phyloP scores from a whole-genome alignment of 495 filamentous ascomycete genomes.

The Tuber magnatum region DNA sequence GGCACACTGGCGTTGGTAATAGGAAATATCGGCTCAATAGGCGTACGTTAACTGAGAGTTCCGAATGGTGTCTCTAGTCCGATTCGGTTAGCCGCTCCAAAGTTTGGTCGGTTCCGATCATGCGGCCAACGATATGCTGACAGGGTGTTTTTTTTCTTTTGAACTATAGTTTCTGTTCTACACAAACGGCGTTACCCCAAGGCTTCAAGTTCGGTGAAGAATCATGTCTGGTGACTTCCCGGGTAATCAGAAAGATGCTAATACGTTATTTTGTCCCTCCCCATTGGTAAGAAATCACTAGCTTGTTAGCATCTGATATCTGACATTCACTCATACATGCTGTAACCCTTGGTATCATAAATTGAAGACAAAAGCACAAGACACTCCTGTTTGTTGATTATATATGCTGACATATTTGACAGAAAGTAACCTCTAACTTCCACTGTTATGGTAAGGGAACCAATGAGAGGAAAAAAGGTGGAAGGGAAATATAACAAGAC shows the following conservation, averaged over 20 bases:
- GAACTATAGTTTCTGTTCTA: neutral
- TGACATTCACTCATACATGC: too few relatives aligned
- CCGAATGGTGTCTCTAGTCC: too few relatives aligned
- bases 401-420: neutral
- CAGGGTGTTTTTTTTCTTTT: neutral
- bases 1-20: too few relatives aligned
- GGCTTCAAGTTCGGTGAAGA: too few relatives aligned
- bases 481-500: too few relatives aligned
- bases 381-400: neutral
- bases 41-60: too few relatives aligned
- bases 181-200: neutral
- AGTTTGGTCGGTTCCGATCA: too few relatives aligned
- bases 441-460: neutral
- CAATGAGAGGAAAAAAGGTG: neutral
- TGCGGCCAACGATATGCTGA: too few relatives aligned
- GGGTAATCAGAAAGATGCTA: neutral
- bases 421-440: neutral
- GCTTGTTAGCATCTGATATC: neutral
- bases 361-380: neutral
- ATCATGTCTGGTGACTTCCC: neutral
- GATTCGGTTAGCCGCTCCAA: too few relatives aligned
- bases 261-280: neutral
- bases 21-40: too few relatives aligned
- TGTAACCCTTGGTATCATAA: neutral
- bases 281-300: neutral